Evolutionary conservation across 116 monocot genomes (phyloP), one percentile per base, ranked within the genome.

Genomic region (Phalaenopsis hybrid): DNA sequence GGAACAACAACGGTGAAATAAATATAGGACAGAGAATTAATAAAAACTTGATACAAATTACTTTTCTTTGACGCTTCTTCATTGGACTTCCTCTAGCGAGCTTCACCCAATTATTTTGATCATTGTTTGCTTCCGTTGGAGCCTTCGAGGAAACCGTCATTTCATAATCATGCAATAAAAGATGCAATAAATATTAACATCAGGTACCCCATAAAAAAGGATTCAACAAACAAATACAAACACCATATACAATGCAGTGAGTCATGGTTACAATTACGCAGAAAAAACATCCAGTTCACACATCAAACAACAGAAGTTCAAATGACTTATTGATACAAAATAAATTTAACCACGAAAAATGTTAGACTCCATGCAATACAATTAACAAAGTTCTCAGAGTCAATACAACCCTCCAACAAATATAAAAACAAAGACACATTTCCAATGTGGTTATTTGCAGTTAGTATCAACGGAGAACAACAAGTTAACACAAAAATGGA

Each of bases 11-110:
- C 41, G 41, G 41, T 41, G 41, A 41, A 41, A 41, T 31, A 16
- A 55, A 16, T 55, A 55, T 55, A 16, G 16, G 16, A 55, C 16
- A 55, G 55, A 16, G 8, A 21, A 23, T 6, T 23, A 65, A 8
- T 65, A 65, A 6, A 65, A 65, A 65, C n/a, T 52, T 52, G 28
- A 31, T 76, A 87, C 84, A 81, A 84, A 79, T 9, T 83, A 81
- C 18, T 33, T 57, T 17, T 28, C 85, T 55, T 65, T 21, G 46
- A 49, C 76, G 76, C 58, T 85, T 90, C 50, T 69, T 74, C 3
- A 41, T 51, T 37, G 87, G 79, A 78, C 49, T 84, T 49, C 78
- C 43, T 48, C 84, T 78, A 16, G 37, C 17, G 45, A 65, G 59
- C 75, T 82, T 73, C 25, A 59, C 67, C 44, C 46, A 75, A 49